Evolutionary conservation across 2,329 filamentous ascomycete species (phyloP), one percentile per base, ranked within the genome.

Genomic region (Aspergillus floridensis): DNA sequence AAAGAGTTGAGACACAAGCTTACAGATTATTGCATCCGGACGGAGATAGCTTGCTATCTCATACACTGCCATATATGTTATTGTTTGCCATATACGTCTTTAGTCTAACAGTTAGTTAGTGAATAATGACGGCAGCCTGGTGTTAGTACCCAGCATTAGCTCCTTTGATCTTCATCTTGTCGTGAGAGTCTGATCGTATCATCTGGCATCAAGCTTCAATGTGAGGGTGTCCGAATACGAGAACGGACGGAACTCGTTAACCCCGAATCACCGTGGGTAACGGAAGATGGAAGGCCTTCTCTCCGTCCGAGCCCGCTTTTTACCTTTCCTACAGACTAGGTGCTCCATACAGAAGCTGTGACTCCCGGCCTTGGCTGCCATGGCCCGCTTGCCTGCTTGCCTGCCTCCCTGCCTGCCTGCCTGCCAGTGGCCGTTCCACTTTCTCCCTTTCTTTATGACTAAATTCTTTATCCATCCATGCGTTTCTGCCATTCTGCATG

Each of bases 201-300:
- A 50, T 32, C n/a, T 50, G 22, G 48, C 21, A 26, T 51, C 24
- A 51, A 24, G 26, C 16, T 29, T 46, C 21, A 16, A 14, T 19
- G 26, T 3, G n/a, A 44, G 41, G 21, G 44, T 21, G n/a, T 26
- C 26, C 21, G 31, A 44, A 32, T 38, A 44, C 38, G 38, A 44
- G 38, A 35, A 44, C 38, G 38, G 38, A 44, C 56, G 56, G 56
- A 58, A 49, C 4, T 19, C 29, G 38, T 53, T 58, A 58, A 53
- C 49, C 26, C 56, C 56, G 56, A 58, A 47, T 44, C 14, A 8
- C 38, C 38, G 38, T 44, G 11, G 14, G 32, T 35, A 19, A 44
- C 38, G 38, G 38, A 44, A 19, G 16, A 44, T 44, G 38, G 38
- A 44, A 44, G 38, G 14, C 5, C n/a, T 12, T 29, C 38, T 16